Percentiles rank a stretch among this genome's conserved stretches.
Conservation (phyloP, 257 asterid species). For the Hygrophila difformis region DNA sequence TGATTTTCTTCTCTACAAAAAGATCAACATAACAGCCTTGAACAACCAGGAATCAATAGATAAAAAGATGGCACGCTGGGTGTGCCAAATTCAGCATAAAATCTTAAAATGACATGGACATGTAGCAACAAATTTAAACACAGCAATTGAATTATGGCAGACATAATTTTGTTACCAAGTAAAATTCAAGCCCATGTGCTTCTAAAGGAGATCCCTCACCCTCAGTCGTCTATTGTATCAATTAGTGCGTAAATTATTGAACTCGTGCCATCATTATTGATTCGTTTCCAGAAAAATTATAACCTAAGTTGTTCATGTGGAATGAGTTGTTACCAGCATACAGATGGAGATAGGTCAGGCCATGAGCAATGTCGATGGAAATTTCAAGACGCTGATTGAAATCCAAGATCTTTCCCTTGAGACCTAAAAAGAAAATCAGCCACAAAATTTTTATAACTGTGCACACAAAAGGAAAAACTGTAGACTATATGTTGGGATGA, state of each 20-base stretch:
- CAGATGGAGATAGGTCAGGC: constrained; percentile 84
- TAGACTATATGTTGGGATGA: constrained; percentile 8
- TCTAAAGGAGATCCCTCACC: neutral
- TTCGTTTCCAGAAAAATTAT: neutral
- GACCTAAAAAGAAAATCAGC: constrained; percentile 42
- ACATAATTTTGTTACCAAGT: too few relatives aligned
- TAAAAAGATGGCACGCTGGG: too few relatives aligned
- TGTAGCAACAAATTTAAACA: too few relatives aligned
- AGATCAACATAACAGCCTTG: constrained; percentile 6
- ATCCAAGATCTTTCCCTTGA: constrained; percentile 64
- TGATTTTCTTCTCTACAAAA: constrained; percentile 84
- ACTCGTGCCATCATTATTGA: neutral
- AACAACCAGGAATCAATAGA: neutral
- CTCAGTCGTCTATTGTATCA: too few relatives aligned
- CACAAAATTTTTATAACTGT: constrained; percentile 12
- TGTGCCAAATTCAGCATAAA: too few relatives aligned
- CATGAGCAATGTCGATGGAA: constrained; percentile 87
- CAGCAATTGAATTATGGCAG: too few relatives aligned
- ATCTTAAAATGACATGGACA: too few relatives aligned
- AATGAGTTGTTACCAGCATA: constrained; percentile 63
- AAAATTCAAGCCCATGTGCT: neutral
- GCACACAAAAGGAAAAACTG: constrained; percentile 4
- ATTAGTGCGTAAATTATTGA: too few relatives aligned
- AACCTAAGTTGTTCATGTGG: constrained; percentile 15
- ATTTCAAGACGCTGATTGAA: constrained; percentile 92